Conservation (phyloP, 441 rosid species). For the Macaranga tanarius region DNA sequence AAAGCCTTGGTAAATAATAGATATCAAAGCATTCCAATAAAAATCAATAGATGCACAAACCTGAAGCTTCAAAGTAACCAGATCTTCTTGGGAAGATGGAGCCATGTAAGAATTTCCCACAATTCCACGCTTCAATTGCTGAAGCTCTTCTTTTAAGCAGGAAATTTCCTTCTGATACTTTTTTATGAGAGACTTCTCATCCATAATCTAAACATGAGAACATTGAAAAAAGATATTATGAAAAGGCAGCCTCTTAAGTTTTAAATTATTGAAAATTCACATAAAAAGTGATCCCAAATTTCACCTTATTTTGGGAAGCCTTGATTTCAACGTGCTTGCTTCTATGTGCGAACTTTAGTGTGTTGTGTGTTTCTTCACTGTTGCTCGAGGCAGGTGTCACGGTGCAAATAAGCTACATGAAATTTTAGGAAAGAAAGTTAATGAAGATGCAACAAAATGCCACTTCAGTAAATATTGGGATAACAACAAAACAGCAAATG, state of each 20-base stretch:
- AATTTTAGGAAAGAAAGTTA: constrained; percentile 28
- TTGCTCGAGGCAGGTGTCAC: constrained; percentile 92
- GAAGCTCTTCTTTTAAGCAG: constrained; percentile 76
- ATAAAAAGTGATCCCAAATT: constrained; percentile 20
- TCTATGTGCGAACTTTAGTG: constrained; percentile 88
- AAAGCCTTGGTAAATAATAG: background rate
- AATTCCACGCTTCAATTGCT: constrained; percentile 65
- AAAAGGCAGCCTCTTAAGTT: constrained; percentile 18
- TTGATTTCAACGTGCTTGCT: constrained; percentile 84
- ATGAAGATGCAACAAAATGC: constrained; percentile 20
- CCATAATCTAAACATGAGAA: constrained; percentile 58
- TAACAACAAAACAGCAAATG: background rate
- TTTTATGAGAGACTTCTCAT: constrained; percentile 91
- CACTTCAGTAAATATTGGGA: constrained; percentile 5
- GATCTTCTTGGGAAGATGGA: constrained; percentile 68
- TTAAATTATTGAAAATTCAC: constrained; percentile 12
- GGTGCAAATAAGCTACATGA: constrained; percentile 81
- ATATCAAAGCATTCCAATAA: constrained; percentile 16
- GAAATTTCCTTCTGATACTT: constrained; percentile 92
- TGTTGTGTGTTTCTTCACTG: constrained; percentile 93
- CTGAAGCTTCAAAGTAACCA: constrained; percentile 83
- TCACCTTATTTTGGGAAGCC: constrained; percentile 88
- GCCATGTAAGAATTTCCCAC: constrained; percentile 44
- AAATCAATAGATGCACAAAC: constrained; percentile 39
- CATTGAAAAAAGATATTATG: constrained; percentile 8